Evolutionary conservation across 371 early-diverging fungal species (phyloP), one percentile per base, ranked within the genome.

Genomic region (Entomophthora muscae): DNA sequence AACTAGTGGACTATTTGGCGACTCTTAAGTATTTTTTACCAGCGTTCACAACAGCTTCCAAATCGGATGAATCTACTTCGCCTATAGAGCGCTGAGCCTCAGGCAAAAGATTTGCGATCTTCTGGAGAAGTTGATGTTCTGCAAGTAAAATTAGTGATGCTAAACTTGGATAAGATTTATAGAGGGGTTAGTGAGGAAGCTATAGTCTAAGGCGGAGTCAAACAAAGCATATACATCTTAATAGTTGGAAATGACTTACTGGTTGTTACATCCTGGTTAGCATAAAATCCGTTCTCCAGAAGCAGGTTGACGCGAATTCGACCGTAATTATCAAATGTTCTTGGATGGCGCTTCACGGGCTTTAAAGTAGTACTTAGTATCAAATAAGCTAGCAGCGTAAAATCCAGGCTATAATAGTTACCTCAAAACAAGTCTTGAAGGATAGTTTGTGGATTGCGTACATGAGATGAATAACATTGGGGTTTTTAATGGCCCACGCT

Each of bases 251-350:
- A 42, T 42, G 2, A 31, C 21, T 61, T 61, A 61, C 61, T 61
- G 31, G 61, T 29, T 22, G 30, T 42, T 29, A 61, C 42, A 17
- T 61, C 61, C 17, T 61, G 33, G 3, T 22, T 24, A 32, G 33
- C 31, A 33, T 42, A 61, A 33, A 61, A 61, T 30, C 61, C 61
- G 31, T 61, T 61, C 12, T 23, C 23, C 21, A 61, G 27, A n/a
- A 30, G n/a, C 22, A 61, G 42, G 27, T 61, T 61, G 22, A 61
- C 61, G 5, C 33, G 23, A 32, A 61, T 30, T 24, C 61, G 5
- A 51, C 61, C 61, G 31, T 21, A 61, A 24, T 61, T 61, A 24
- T 28, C 23, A 33, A 61, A 61, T 26, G 31, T 42, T 42, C 42
- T 32, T 12, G 61, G 61, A 61, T 61, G 61, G 2, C 61, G 7